phyloP scores from a whole-genome alignment of 1,284 basidiomycete genomes.

The Cutaneotrichosporon mucoides region DNA sequence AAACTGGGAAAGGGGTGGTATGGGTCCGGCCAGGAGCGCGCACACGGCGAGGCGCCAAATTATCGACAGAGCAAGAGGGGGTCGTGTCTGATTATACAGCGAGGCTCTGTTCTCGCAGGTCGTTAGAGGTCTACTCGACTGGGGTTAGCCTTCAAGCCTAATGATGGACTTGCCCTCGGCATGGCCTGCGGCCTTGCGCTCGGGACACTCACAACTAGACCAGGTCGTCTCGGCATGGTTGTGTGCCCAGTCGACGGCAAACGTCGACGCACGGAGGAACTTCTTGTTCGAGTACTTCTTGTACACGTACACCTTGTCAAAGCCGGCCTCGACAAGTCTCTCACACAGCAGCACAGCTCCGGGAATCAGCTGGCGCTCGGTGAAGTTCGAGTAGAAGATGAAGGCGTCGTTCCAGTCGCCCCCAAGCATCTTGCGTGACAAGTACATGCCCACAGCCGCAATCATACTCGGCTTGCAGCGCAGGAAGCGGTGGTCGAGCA shows the following conservation, averaged over 20 bases:
- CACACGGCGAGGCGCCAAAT: not conserved
- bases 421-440: slow-evolving; percentile 82
- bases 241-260: slow-evolving; percentile 54
- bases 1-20: not conserved
- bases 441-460: slow-evolving; percentile 98
- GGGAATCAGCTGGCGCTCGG: slow-evolving; percentile 79
- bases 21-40: not conserved
- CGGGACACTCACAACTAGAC: not conserved
- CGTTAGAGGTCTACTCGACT: not conserved
- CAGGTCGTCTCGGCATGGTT: slow-evolving; percentile 28
- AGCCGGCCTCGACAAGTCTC: slow-evolving; percentile 73
- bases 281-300: slow-evolving; percentile 97
- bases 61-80: not conserved
- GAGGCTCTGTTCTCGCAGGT: not conserved
- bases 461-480: slow-evolving; percentile 88
- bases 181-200: not conserved
- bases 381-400: slow-evolving; percentile 88
- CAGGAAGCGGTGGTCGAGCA: slow-evolving; percentile 90
- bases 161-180: not conserved
- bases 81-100: slow-evolving; percentile 1
- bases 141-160: not conserved
- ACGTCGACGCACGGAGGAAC: slow-evolving; percentile 73
- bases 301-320: slow-evolving; percentile 82
- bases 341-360: slow-evolving; percentile 82
- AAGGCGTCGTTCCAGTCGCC: slow-evolving; percentile 91